These are phyloP conservation scores for Neofusicoccum sp. DNA, from an alignment of 2,329 filamentous ascomycete species.

Conservation along the genomic window DNA sequence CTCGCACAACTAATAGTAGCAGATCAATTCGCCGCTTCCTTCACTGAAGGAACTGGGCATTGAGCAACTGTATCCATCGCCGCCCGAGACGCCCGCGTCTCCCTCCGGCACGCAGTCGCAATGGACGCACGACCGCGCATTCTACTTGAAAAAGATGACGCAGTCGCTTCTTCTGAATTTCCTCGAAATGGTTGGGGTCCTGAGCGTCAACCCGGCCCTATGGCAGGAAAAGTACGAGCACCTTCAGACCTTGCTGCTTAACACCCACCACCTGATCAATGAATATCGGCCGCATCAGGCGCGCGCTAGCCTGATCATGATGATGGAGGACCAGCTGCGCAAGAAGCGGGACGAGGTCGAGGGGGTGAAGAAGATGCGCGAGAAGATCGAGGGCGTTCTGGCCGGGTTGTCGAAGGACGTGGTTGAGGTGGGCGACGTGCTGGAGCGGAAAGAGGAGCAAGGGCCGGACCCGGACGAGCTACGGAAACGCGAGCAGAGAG, in stretches of 20 bases:
- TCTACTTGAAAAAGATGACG: slow-evolving; percentile 72
- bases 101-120: slow-evolving; percentile 41
- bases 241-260: slow-evolving; percentile 80
- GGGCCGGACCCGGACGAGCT: neutral
- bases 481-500: slow-evolving; percentile 19
- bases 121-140: slow-evolving; percentile 56
- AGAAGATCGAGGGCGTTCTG: slow-evolving; percentile 73
- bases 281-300: slow-evolving; percentile 94
- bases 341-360: slow-evolving; percentile 72
- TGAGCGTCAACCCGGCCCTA: slow-evolving; percentile 65
- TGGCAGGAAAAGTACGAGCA: slow-evolving; percentile 75
- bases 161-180: slow-evolving; percentile 89
- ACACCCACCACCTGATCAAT: slow-evolving; percentile 91
- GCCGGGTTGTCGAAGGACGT: slow-evolving; percentile 59
- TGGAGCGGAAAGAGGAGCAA: neutral
- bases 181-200: slow-evolving; percentile 75
- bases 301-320: slow-evolving; percentile 78
- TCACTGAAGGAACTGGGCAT: slow-evolving; percentile 72
- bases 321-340: slow-evolving; percentile 85
- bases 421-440: neutral
- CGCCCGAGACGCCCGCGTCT: slow-evolving; percentile 32
- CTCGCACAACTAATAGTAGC: neutral
- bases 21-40: slow-evolving; percentile 63
- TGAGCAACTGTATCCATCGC: slow-evolving; percentile 66
- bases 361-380: slow-evolving; percentile 66